These are phyloP conservation scores for Vickermania spadyakhi DNA, from an alignment of 208 protist species.

Conservation along the genomic window DNA sequence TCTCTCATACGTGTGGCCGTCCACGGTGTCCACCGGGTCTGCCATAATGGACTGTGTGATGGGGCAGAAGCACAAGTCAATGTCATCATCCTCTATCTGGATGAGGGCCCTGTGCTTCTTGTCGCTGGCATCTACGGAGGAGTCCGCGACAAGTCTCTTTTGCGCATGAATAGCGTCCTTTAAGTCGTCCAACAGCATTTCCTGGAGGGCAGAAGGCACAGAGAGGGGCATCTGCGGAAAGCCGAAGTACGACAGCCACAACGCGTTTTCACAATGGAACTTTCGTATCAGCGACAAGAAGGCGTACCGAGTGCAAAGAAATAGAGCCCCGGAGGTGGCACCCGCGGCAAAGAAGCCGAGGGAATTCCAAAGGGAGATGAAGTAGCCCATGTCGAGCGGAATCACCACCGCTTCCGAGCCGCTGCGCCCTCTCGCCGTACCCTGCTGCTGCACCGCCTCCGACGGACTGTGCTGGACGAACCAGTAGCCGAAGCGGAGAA, in stretches of 20 bases:
- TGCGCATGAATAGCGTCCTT: background rate
- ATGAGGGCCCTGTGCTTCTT: too few relatives aligned
- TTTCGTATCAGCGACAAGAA: background rate
- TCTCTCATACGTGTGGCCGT: conserved; percentile 85
- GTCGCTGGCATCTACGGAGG: too few relatives aligned
- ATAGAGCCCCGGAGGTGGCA: background rate
- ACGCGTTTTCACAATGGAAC: background rate
- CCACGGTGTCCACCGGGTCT: conserved; percentile 72
- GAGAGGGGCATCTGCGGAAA: background rate
- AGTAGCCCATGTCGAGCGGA: background rate
- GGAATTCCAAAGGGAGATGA: background rate
- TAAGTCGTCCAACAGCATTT: background rate
- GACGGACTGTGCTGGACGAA: too few relatives aligned
- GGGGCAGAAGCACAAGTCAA: conserved; percentile 48
- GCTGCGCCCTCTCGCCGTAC: too few relatives aligned
- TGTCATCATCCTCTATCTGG: conserved; percentile 15
- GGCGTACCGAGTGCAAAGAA: background rate
- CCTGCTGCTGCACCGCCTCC: too few relatives aligned
- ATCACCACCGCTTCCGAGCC: background rate
- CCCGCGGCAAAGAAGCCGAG: background rate
- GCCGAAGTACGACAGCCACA: background rate
- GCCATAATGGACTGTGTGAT: conserved; percentile 73
- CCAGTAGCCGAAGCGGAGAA: too few relatives aligned
- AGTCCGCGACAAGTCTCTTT: too few relatives aligned
- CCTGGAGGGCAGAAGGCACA: background rate